Base-by-base conservation (phyloP, 1,139 yeast genomes). In the Taphrina communis region DNA sequence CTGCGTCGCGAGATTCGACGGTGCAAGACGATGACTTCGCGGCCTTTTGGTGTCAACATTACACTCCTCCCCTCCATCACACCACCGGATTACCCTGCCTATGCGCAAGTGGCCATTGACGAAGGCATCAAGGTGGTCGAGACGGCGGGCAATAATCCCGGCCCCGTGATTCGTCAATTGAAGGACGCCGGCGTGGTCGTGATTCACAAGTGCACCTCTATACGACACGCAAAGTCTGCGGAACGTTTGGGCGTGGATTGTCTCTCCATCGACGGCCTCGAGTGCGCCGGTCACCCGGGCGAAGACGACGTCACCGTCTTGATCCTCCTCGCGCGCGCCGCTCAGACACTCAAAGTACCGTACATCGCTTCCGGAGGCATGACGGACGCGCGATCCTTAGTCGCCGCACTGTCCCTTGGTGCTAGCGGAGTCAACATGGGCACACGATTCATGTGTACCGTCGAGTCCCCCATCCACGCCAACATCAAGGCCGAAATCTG, bases 241-340 rank as follows among this genome's bases (percentile, higher is more conserved):
- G 74, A 78, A 72, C 59, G 71, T 35, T 72, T 76, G 21, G 80
- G 80, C 9, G 80, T 77, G 35, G 77, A 76, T 42, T 78, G 78
- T 48, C 72, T 78, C 53, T 74, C 78, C 46, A 78, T 78, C 46
- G 80, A 78, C 66, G 80, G 80, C 8, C 76, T 76, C 65, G 80
- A 70, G 36, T 78, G 80, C 63, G 80, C 80, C 7, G 80, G 80
- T 31, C 80, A 78, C 67, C 80, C 80, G 19, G 80, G 80, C 35
- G 80, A 78, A 71, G 77, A 77, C 71, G 80, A 76, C 57, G 70
- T 78, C 39, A 72, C 77, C 41, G 73, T 76, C 21, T 70, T 78
- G 69, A 72, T 78, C 36, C 73, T 78, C 46, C 74, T 78, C 38
- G 75, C 78, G 38, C 72, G 76, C 52, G 76, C 77, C 17, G 74